phyloP scores from a whole-genome alignment of 2,329 filamentous ascomycete species.

The Fusarium vanettenii region DNA sequence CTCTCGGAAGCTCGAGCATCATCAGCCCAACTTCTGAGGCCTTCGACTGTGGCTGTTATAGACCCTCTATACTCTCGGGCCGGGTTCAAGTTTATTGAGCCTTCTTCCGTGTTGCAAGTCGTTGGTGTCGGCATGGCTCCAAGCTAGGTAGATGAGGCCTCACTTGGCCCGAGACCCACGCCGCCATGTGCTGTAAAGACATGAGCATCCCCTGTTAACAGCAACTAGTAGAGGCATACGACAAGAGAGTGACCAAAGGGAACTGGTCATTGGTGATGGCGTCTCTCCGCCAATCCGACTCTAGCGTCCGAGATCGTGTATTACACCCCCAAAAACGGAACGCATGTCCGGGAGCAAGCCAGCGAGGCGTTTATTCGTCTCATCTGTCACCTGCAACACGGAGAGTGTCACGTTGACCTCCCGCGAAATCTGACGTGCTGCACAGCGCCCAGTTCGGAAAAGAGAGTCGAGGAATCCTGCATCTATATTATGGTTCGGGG shows the following conservation, averaged over 20 bases:
- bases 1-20: not conserved
- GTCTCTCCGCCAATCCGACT: not conserved
- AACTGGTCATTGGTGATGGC: slow-evolving; percentile 1
- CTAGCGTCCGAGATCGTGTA: not conserved
- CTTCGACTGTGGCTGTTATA: not conserved
- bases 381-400: not conserved
- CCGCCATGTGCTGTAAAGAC: not conserved
- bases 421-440: slow-evolving; percentile 8
- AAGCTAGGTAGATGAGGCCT: slow-evolving; percentile 2
- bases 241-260: not conserved
- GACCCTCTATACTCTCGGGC: not conserved
- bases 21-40: not conserved
- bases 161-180: slow-evolving; percentile 1
- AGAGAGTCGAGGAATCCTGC: slow-evolving; percentile 1
- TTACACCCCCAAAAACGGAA: slow-evolving; percentile 4
- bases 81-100: not conserved
- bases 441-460: slow-evolving; percentile 12
- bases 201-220: not conserved
- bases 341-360: slow-evolving; percentile 3
- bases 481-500: slow-evolving; percentile 9
- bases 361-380: slow-evolving; percentile 6
- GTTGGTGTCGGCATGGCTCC: not conserved
- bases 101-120: not conserved
- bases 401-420: slow-evolving; percentile 6
- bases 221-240: not conserved